These are phyloP conservation scores for Ramichloridium luteum DNA, from an alignment of 2,329 filamentous ascomycete species.

Conservation along the genomic window DNA sequence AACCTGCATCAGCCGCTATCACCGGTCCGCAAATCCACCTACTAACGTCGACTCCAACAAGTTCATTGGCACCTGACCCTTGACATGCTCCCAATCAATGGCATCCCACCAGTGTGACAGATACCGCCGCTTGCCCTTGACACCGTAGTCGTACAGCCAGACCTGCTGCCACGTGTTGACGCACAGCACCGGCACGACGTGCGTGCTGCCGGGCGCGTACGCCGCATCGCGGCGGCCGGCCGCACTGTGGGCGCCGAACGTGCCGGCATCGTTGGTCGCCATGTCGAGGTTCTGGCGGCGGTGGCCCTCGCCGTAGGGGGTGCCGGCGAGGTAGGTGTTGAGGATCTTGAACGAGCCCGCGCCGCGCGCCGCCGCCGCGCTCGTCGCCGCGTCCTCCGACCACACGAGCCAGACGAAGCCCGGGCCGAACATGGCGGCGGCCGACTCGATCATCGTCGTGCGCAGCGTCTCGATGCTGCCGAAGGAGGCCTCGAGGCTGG, in stretches of 20 bases:
- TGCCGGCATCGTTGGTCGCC: constrained; percentile 41
- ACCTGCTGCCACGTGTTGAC: constrained; percentile 95
- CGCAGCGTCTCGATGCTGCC: constrained; percentile 72
- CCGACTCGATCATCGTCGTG: constrained; percentile 66
- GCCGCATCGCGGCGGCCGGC: constrained; percentile 22
- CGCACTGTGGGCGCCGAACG: constrained; percentile 25
- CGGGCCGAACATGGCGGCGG: constrained; percentile 85
- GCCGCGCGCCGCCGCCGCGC: constrained; percentile 29
- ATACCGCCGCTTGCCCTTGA: constrained; percentile 62
- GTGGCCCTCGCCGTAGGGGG: constrained; percentile 74
- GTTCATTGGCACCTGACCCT: no score
- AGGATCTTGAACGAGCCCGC: constrained; percentile 47
- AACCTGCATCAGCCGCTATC: no score
- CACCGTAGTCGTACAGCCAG: constrained; percentile 72
- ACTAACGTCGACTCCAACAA: no score
- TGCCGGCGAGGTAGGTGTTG: constrained; percentile 81
- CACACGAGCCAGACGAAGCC: constrained; percentile 91
- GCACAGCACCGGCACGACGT: constrained; percentile 68
- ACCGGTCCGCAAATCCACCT: no score
- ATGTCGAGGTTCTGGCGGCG: constrained; percentile 57
- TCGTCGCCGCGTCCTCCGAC: constrained; percentile 20
- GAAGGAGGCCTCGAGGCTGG: constrained; percentile 57
- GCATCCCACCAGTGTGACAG: constrained; percentile 74
- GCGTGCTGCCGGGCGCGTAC: constrained; percentile 52
- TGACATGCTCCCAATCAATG: constrained; percentile 93